Evolutionary conservation across 2,329 filamentous ascomycete species (phyloP), one percentile per base, ranked within the genome.

Genomic region (Taxawa tesnikishii): DNA sequence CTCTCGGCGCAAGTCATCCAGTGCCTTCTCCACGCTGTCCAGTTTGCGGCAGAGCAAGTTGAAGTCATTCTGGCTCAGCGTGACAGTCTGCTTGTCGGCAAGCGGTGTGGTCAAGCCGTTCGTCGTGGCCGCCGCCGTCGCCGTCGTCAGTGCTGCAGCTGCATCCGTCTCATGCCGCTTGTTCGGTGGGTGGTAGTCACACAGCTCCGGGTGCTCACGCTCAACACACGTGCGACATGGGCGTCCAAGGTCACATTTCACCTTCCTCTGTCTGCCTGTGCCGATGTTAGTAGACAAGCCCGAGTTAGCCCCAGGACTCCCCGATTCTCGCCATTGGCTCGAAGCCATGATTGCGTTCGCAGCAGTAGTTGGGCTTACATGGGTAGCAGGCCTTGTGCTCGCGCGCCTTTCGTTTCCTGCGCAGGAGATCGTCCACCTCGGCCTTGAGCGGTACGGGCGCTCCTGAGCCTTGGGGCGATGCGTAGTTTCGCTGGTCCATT

Each of bases 361-460:
- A n/a, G n/a, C n/a, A n/a, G n/a, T n/a, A n/a, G n/a, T n/a, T n/a
- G n/a, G n/a, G 28, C n/a, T n/a, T n/a, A n/a, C 63, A 67, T 33
- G 63, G 62, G 46, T 67, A 66, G 46, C 63, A 66, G 28, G 62
- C 62, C 52, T 67, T 67, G 51, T 67, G 64, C 49, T 67, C 63
- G 17, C 63, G 50, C 28, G 62, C 62, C 43, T 67, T 67, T 28
- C 63, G 52, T 49, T 67, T 67, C 43, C 62, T 53, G 14, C 62
- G 53, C 43, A 67, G 42, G 24, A 65, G 63, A 41, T 65, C 61
- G 47, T 67, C 62, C 35, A 67, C 62, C 33, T 65, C 62, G 31
- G 55, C 49, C 32, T 60, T 56, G 16, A 45, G 44, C 27, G 59
- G 60, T 15, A 44, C 30, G 15, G n/a, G n/a, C n/a, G n/a, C n/a